These are phyloP conservation scores for Colletotrichum siamense DNA, from an alignment of 2,329 filamentous ascomycete genomes.

Conservation along the genomic window DNA sequence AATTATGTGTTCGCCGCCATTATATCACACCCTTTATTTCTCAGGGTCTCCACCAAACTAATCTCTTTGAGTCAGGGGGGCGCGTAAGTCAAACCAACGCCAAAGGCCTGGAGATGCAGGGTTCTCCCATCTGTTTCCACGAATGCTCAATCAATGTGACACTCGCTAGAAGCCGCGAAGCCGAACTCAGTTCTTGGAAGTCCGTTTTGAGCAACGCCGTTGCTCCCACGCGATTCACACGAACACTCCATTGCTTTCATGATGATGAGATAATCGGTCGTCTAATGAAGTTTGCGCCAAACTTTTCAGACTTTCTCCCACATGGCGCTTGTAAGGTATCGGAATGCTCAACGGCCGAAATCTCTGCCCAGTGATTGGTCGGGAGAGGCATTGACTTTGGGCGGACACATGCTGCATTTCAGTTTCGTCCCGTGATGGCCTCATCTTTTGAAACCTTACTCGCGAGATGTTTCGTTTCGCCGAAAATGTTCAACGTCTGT, in stretches of 20 bases:
- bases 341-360: not conserved
- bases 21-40: constrained; percentile 1
- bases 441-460: not conserved
- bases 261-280: not conserved
- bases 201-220: not conserved
- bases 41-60: constrained; percentile 1
- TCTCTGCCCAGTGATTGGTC: not conserved
- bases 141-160: constrained; percentile 5
- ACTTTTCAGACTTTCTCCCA: not conserved
- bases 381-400: not conserved
- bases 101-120: not conserved
- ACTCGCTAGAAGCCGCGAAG: not conserved
- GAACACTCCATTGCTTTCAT: not conserved
- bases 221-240: not conserved
- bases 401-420: not conserved
- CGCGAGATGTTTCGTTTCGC: not conserved
- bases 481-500: not conserved
- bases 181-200: not conserved
- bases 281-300: not conserved
- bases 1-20: not conserved
- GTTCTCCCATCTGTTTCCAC: not conserved
- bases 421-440: constrained; percentile 5
- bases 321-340: not conserved
- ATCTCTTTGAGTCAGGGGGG: constrained; percentile 2
- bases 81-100: not conserved